Evolutionary conservation across 768 basidiomycete species (phyloP).

Genomic region (Phlegmacium glaucopus): DNA sequence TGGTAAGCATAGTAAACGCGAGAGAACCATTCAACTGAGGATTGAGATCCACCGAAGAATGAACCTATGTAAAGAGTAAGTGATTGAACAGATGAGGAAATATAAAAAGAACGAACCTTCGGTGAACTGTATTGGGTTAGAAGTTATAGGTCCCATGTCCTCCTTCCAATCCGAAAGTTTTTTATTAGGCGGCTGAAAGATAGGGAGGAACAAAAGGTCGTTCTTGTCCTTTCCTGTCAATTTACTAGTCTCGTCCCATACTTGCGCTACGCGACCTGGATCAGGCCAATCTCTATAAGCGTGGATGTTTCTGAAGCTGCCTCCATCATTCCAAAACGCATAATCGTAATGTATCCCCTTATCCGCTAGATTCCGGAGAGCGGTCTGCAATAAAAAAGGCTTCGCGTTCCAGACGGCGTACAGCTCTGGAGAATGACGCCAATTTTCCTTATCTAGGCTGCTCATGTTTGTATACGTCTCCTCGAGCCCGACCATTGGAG

Average conservation of each 20-base stretch:
- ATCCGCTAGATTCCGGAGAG: slow-evolving; percentile 23
- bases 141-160: slow-evolving; percentile 42
- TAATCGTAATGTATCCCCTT: slow-evolving; percentile 41
- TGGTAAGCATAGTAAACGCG: slow-evolving; percentile 47
- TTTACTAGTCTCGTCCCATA: slow-evolving; percentile 35
- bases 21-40: slow-evolving; percentile 43
- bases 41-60: slow-evolving; percentile 51
- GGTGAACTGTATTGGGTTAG: slow-evolving; percentile 39
- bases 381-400: slow-evolving; percentile 45
- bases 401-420: slow-evolving; percentile 59
- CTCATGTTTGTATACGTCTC: slow-evolving; percentile 40
- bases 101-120: slow-evolving; percentile 36
- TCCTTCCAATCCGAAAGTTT: slow-evolving; percentile 37
- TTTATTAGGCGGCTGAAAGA: slow-evolving; percentile 31
- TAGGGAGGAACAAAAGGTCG: slow-evolving; percentile 49
- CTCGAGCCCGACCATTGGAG: slow-evolving; percentile 35
- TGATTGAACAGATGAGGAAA: background rate
- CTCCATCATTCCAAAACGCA: slow-evolving; percentile 59
- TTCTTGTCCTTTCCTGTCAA: slow-evolving; percentile 27
- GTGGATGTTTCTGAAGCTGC: slow-evolving; percentile 45
- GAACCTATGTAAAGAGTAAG: slow-evolving; percentile 35
- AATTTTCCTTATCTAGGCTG: slow-evolving; percentile 39
- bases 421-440: slow-evolving; percentile 41
- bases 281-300: slow-evolving; percentile 48
- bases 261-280: slow-evolving; percentile 30